Evolutionary conservation across 2,329 filamentous ascomycete species (phyloP).

Genomic region (Pestalotiopsis sp.): DNA sequence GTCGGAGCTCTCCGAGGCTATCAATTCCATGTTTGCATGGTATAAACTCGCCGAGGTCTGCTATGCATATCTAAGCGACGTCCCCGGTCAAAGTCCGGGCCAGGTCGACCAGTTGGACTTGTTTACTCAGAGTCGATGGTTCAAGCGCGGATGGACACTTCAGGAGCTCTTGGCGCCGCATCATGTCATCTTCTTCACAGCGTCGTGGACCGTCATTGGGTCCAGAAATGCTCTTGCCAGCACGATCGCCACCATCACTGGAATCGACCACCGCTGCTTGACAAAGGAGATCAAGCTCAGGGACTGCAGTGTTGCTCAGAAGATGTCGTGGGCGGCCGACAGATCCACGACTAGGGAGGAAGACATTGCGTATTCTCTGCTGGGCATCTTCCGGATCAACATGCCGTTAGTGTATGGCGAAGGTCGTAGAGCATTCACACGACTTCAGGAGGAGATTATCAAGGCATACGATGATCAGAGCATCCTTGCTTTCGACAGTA

Average conservation of each 20-base stretch:
- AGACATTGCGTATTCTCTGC: conserved; percentile 26
- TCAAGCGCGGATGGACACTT: not conserved
- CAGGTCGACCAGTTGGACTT: not conserved
- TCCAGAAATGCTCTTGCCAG: conserved; percentile 20
- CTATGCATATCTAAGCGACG: conserved; percentile 10
- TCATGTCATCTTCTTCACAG: conserved; percentile 29
- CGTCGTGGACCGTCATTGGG: conserved; percentile 11
- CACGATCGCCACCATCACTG: not conserved
- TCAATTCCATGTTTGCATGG: not conserved
- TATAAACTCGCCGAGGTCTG: conserved; percentile 8
- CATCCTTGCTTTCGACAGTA: conserved; percentile 2
- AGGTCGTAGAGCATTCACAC: conserved; percentile 16
- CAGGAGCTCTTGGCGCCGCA: conserved; percentile 21
- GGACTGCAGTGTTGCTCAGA: conserved; percentile 17
- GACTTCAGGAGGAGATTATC: conserved; percentile 18
- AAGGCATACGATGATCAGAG: conserved; percentile 10
- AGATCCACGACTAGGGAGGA: conserved; percentile 21
- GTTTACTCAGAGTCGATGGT: not conserved
- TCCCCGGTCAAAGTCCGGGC: not conserved
- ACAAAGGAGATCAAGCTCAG: conserved; percentile 11
- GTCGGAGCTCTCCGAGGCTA: conserved; percentile 12
- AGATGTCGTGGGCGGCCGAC: conserved; percentile 27
- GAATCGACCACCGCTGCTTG: conserved; percentile 18
- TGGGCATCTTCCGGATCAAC: conserved; percentile 19
- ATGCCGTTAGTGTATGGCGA: conserved; percentile 19